Percentiles rank a stretch among this genome's conserved stretches.
Conservation (phyloP, 73 alveolate genomes). For the Stentor coeruleus region DNA sequence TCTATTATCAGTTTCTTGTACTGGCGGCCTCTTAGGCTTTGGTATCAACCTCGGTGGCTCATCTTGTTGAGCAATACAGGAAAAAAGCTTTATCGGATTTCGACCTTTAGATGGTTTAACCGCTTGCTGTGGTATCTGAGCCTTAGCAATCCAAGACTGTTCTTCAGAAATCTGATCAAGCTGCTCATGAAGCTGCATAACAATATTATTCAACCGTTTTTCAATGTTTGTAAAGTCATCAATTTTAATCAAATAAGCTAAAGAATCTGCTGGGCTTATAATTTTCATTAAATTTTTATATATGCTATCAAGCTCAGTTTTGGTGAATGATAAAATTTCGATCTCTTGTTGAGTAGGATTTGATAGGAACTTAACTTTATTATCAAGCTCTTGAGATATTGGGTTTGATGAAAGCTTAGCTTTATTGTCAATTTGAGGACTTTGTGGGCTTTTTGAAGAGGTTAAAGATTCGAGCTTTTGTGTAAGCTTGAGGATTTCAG, state of each 20-base stretch:
- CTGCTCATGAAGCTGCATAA: conserved; percentile 1
- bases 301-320: not conserved
- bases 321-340: not conserved
- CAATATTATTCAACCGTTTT: not conserved
- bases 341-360: not conserved
- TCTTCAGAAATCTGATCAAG: not conserved
- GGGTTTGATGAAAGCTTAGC: not conserved
- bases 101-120: not conserved
- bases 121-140: not conserved
- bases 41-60: conserved; percentile 4
- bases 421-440: not conserved
- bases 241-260: not conserved
- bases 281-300: conserved; percentile 4
- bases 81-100: not conserved
- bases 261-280: not conserved
- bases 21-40: not conserved
- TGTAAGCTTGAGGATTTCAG: not conserved
- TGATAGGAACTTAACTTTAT: no score
- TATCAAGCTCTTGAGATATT: no score
- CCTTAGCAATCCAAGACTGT: no score
- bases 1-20: not conserved
- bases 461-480: conserved; percentile 9
- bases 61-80: conserved; percentile 14
- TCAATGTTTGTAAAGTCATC: not conserved
- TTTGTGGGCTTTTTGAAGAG: no score